Evolutionary conservation across 176 grass and related monocot species (phyloP), one percentile per base, ranked within the genome.

Genomic region (Chrysopogon serrulatus): DNA sequence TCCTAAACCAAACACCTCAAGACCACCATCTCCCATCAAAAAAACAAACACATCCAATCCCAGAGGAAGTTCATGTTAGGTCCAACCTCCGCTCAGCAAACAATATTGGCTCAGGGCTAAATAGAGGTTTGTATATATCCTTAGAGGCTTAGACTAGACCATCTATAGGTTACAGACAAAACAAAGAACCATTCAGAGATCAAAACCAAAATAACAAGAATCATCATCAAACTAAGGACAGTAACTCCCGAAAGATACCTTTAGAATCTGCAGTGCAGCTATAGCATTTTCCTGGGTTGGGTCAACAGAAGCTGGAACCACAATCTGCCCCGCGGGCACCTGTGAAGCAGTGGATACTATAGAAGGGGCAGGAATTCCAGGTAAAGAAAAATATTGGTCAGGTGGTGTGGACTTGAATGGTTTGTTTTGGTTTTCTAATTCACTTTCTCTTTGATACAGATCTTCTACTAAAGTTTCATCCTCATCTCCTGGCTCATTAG

Each of bases 291-390:
- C 89, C 62, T 98, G 93, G 62, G 77, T 74, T 30, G 90, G 93
- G 65, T 98, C 96, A 90, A 95, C 73, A 43, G 90, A 59, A 54
- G 93, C 85, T 47, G 91, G 93, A 82, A 95, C 71, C 65, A 98
- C 79, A 86, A 98, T 90, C 65, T 85, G 87, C 48, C 93, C 96
- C 78, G 85, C 79, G 39, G 83, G 87, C 56, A 91, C 60, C 83
- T 85, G 91, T 79, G 84, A 78, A 92, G 87, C 79, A n/a, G 88
- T 72, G 74, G 86, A 72, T 56, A 92, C 51, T 30, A 95, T 41
- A 60, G 70, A 88, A 27, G 95, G 93, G 14, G 96, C 93, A 72
- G 93, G 96, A 77, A 98, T 90, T 51, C 96, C 91, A 81, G 84
- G 76, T 88, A 67, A 56, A 61, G 89, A 88, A 67, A 95, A 87